These are phyloP conservation scores for Catenaria anguillulae DNA, from an alignment of 371 early-diverging fungal genomes.

Conservation along the genomic window DNA sequence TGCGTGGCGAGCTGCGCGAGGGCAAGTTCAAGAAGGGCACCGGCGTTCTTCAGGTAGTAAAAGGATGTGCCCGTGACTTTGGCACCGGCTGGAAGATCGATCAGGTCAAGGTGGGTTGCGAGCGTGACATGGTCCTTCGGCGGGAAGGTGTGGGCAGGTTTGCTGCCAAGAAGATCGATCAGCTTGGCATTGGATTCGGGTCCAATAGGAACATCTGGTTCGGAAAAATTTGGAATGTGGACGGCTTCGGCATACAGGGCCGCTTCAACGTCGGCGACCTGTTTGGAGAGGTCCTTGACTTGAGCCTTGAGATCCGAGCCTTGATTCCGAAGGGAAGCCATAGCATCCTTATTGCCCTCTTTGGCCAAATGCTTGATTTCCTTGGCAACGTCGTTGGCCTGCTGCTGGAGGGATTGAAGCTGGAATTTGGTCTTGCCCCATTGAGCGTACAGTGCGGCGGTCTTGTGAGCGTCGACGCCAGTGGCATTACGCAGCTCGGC, in stretches of 20 bases:
- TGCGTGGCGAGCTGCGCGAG: slow-evolving; percentile 70
- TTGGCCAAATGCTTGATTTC: slow-evolving; percentile 10
- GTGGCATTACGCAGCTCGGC: slow-evolving; percentile 34
- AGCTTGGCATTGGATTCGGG: slow-evolving; percentile 40
- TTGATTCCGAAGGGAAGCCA: slow-evolving; percentile 21
- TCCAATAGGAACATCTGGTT: slow-evolving; percentile 48
- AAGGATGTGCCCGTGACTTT: slow-evolving; percentile 70
- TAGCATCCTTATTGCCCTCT: slow-evolving; percentile 1
- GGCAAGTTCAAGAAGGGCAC: slow-evolving; percentile 71
- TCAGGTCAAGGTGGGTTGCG: slow-evolving; percentile 39
- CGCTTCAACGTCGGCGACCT: slow-evolving; percentile 23
- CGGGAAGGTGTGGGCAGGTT: slow-evolving; percentile 18
- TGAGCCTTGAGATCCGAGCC: slow-evolving; percentile 31
- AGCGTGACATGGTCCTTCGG: slow-evolving; percentile 51
- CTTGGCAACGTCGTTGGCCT: slow-evolving; percentile 32
- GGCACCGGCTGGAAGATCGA: slow-evolving; percentile 76
- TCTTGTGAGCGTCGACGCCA: slow-evolving; percentile 23
- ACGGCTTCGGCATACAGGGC: slow-evolving; percentile 37
- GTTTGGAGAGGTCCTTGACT: slow-evolving; percentile 23
- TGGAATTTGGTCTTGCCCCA: slow-evolving; percentile 21
- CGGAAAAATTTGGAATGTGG: slow-evolving; percentile 55
- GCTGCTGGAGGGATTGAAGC: slow-evolving; percentile 21
- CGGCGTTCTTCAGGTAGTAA: slow-evolving; percentile 69
- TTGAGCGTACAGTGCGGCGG: slow-evolving; percentile 35
- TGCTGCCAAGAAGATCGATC: slow-evolving; percentile 27